phyloP scores from a whole-genome alignment of 1,284 basidiomycete genomes.

The Anthracocystis panici-leucophaei region DNA sequence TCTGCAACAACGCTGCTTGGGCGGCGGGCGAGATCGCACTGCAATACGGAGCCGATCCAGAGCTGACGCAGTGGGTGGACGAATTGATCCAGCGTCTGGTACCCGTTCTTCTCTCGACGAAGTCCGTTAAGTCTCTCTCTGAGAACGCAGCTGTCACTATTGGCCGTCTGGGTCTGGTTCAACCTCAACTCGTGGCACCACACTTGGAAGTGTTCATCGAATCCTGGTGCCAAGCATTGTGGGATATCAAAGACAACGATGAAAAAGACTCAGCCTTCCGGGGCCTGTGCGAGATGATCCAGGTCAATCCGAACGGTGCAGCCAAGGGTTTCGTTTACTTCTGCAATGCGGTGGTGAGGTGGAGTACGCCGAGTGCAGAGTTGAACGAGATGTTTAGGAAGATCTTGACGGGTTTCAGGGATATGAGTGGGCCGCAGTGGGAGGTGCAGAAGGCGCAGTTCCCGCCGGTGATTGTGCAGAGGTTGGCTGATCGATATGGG shows the following conservation, averaged over 20 bases:
- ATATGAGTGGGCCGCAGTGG: constrained; percentile 79
- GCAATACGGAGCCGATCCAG: constrained; percentile 71
- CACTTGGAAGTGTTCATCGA: constrained; percentile 90
- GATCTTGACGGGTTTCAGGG: constrained; percentile 84
- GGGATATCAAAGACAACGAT: constrained; percentile 99
- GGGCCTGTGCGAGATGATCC: constrained; percentile 94
- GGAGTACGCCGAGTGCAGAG: constrained; percentile 62
- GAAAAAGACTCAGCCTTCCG: constrained; percentile 99
- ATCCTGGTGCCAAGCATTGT: constrained; percentile 95
- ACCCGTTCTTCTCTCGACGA: constrained; percentile 88
- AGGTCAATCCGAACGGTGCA: constrained; percentile 80
- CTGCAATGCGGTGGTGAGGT: constrained; percentile 69
- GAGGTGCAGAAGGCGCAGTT: constrained; percentile 63
- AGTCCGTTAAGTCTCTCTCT: constrained; percentile 90
- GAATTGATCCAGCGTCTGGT: constrained; percentile 88
- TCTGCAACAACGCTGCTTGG: constrained; percentile 99
- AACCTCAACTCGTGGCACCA: constrained; percentile 87
- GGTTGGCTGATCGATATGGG: constrained; percentile 59
- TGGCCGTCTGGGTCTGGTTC: constrained; percentile 92
- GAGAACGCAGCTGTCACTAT: constrained; percentile 99
- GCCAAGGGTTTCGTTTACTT: constrained; percentile 68
- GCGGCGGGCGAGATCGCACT: constrained; percentile 93
- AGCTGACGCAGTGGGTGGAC: constrained; percentile 62
- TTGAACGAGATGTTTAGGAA: constrained; percentile 69
- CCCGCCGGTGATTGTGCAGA: constrained; percentile 63